A percentile compares a stretch with the other conserved stretches of the same genome.
phyloP scores from a whole-genome alignment of 495 filamentous ascomycete genomes.

The Peziza echinospora region DNA sequence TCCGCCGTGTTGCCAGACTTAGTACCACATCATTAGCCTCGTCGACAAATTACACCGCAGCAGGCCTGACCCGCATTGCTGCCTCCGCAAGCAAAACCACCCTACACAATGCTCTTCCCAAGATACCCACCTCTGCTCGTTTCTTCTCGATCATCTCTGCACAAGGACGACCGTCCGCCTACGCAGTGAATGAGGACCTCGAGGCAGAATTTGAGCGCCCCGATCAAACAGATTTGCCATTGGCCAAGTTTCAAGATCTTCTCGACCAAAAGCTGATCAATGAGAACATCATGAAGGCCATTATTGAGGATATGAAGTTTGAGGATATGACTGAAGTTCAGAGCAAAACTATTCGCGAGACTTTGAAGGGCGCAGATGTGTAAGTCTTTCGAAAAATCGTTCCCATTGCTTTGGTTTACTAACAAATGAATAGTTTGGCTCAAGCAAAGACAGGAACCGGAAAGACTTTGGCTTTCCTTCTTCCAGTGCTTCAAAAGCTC shows the following conservation, averaged over 20 bases:
- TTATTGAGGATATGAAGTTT: constrained; percentile 53
- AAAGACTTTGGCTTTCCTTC: constrained; percentile 66
- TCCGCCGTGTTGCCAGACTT: too few species aligned
- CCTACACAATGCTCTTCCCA: too few species aligned
- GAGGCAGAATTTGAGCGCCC: neutral
- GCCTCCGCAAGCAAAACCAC: too few species aligned
- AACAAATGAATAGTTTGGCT: constrained; percentile 40
- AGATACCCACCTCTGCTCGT: too few species aligned
- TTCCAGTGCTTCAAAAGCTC: constrained; percentile 55
- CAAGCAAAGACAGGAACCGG: constrained; percentile 79
- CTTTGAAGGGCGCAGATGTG: constrained; percentile 61
- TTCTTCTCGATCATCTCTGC: neutral
- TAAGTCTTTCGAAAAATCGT: constrained; percentile 26
- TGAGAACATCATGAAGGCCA: constrained; percentile 37
- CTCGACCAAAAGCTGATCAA: constrained; percentile 39
- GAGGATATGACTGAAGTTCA: constrained; percentile 90
- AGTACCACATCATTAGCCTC: too few species aligned
- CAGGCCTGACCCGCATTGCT: too few species aligned
- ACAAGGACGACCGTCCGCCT: neutral
- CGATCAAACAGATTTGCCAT: neutral
- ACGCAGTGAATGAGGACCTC: neutral
- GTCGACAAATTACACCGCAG: too few species aligned
- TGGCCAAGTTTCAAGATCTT: constrained; percentile 46
- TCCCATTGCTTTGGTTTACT: constrained; percentile 9
- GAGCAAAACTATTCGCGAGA: constrained; percentile 52